Base-by-base conservation (phyloP, 306 rosid genomes). In the Morella rubra region DNA sequence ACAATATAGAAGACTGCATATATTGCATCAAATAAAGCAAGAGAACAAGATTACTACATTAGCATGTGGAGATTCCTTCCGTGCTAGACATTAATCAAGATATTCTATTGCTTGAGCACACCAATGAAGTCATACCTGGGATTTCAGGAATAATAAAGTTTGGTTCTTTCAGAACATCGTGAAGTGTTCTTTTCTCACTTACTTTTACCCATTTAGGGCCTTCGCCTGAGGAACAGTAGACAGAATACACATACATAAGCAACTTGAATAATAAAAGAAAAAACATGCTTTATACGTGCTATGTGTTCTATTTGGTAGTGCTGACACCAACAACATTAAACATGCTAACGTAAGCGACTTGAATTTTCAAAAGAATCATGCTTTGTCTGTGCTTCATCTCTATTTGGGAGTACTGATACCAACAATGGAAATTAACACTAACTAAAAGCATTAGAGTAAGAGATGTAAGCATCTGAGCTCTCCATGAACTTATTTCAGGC, bases 1-100 rank as follows among this genome's bases (percentile, higher is more conserved):
- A 95, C 93, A 50, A 88, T 96, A 78, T 84, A 89, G 84, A 92
- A 92, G 55, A 95, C 99, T 92, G 97, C 91, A 83, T 41, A 15
- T 42, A 41, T 12, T 14, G 42, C 81, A 83, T 52, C 55, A 27
- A 44, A 44, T 24, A 16, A 24, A 13, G 22, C 13, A 27, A 51
- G 73, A 40, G 54, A 40, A 19, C 53, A 66, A 27, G 27, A 66
- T 4, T 64, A 56, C 5, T 18, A 37, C 37, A 13, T 2, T 27
- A 70, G 44, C 5, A 47, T 61, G 71, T 19, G 2, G 44, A 50
- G 8, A 22, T 16, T 27, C 53, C 2, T 37, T 44, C 60, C 37
- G 61, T 51, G 5, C 15, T 8, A 5, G 69, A 12, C 12, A 27
- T 22, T 2, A 27, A 19, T 42, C 44, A 10, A 24, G 45, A 7